Conservation (phyloP, 805 yeast genomes). For the Kuraishia ogatae region DNA sequence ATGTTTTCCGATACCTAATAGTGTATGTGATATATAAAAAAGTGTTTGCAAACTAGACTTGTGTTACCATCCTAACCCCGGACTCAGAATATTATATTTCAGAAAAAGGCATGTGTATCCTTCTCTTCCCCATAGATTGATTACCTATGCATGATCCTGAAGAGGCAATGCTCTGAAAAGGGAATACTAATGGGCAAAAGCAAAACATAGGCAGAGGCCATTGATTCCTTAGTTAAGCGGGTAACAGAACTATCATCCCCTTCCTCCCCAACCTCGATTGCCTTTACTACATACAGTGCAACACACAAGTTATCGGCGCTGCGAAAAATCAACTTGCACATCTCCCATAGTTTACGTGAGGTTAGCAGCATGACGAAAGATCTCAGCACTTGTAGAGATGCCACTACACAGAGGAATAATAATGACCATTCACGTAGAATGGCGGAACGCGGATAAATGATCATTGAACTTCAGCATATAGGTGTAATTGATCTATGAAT, state of each 20-base stretch:
- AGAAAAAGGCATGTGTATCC: not conserved
- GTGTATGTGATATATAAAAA: too few relatives aligned
- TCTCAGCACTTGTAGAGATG: too few relatives aligned
- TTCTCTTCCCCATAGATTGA: not conserved
- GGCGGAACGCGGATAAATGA: too few relatives aligned
- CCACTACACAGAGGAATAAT: too few relatives aligned
- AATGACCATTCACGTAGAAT: too few relatives aligned
- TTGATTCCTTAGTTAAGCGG: not conserved
- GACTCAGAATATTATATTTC: too few relatives aligned
- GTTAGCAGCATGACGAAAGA: not conserved
- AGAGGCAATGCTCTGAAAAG: not conserved
- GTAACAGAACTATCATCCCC: not conserved
- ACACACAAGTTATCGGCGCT: not conserved
- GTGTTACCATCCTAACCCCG: too few relatives aligned
- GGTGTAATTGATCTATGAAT: too few relatives aligned
- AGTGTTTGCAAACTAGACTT: too few relatives aligned
- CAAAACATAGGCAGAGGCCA: not conserved
- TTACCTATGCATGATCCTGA: not conserved
- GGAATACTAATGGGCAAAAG: not conserved
- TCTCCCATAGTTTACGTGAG: not conserved
- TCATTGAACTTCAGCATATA: too few relatives aligned
- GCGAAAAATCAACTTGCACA: not conserved
- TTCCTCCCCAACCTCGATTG: too few relatives aligned
- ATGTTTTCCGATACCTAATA: too few relatives aligned
- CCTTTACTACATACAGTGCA: not conserved